phyloP scores from a whole-genome alignment of 768 basidiomycete genomes.

The Lactarius akahatsu region DNA sequence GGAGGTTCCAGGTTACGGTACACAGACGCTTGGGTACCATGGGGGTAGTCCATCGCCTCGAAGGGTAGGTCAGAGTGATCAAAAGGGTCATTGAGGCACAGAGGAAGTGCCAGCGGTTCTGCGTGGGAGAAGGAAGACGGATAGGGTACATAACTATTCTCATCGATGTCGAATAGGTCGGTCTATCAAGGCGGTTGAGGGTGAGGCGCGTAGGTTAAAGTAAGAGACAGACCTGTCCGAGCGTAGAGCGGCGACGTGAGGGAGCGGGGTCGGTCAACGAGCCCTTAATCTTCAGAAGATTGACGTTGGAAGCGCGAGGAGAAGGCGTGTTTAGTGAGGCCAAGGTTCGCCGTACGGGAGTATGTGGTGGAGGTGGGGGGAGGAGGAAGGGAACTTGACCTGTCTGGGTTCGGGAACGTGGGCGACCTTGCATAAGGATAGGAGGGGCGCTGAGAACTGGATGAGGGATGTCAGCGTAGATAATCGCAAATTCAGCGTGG shows the following conservation, averaged over 20 bases:
- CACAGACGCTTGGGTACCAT: conserved; percentile 25
- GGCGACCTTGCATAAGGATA: conserved; percentile 30
- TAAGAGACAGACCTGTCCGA: conserved; percentile 41
- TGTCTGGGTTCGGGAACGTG: conserved; percentile 33
- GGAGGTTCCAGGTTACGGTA: conserved; percentile 31
- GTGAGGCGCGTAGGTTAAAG: conserved; percentile 25
- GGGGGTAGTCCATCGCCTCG: conserved; percentile 36
- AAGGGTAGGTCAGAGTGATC: conserved; percentile 33
- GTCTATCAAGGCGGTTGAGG: conserved; percentile 34
- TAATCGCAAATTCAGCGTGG: neutral
- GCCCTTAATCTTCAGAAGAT: conserved; percentile 63
- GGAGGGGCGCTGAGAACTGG: conserved; percentile 29
- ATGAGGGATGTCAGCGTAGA: conserved; percentile 9
- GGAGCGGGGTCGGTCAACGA: conserved; percentile 71
- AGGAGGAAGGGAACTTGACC: conserved; percentile 34
- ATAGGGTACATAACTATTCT: conserved; percentile 60
- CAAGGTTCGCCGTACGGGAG: conserved; percentile 39
- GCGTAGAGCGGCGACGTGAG: conserved; percentile 42
- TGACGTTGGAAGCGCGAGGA: conserved; percentile 55
- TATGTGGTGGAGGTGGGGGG: conserved; percentile 34
- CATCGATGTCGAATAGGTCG: conserved; percentile 73
- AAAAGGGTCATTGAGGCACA: conserved; percentile 47
- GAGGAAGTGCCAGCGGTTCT: conserved; percentile 35
- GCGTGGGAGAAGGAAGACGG: conserved; percentile 40
- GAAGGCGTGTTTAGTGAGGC: conserved; percentile 59